Base-by-base conservation (phyloP, 495 filamentous ascomycete species). In the Aspergillus ostianus region DNA sequence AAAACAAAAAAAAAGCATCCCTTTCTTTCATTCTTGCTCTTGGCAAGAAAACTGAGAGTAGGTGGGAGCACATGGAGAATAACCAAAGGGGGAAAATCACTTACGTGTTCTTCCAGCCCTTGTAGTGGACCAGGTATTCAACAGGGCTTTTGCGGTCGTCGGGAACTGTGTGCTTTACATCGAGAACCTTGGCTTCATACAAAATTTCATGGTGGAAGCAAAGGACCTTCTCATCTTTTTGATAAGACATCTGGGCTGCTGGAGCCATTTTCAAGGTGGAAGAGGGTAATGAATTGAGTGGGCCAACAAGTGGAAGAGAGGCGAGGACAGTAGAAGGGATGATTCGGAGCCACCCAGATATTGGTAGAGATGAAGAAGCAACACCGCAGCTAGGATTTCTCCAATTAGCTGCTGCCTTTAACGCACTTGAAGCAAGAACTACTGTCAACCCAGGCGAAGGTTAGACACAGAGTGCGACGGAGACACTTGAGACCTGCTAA, bases 161-260 rank as follows among this genome's bases (percentile, higher is more conserved):
- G 12, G 80, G 77, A 47, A 89, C 80, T 49, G 82, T 81, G 54
- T 85, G 82, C 56, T 81, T 82, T 32, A 83, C 72, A 47, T 97
- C 93, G 41, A 97, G 79, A 47, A 98, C 87, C 75, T 97, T 97
- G 58, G 94, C 93, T 74, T 98, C 94, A 70, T 98, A 98, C 18
- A 98, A 84, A 68, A 98, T 85, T 59, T 97, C 92, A 73, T 91
- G 89, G 70, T 98, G 94, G 66, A 98, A 98, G 77, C 94, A 98
- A 20, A 98, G 85, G 45, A 95, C 93, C 66, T 87, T 89, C 78
- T 98, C 94, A 66, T 97, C 92, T 72, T 94, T 94, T 53, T 77
- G 77, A 73, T 90, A 98, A 32, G 80, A 84, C 19, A 86, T 82
- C 49, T 80, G 69, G 51, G 73, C 70, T 58, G 84, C 76, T 58